These are phyloP conservation scores for Nyctanthes arbortristis DNA, from an alignment of 257 asterid species.

Conservation along the genomic window DNA sequence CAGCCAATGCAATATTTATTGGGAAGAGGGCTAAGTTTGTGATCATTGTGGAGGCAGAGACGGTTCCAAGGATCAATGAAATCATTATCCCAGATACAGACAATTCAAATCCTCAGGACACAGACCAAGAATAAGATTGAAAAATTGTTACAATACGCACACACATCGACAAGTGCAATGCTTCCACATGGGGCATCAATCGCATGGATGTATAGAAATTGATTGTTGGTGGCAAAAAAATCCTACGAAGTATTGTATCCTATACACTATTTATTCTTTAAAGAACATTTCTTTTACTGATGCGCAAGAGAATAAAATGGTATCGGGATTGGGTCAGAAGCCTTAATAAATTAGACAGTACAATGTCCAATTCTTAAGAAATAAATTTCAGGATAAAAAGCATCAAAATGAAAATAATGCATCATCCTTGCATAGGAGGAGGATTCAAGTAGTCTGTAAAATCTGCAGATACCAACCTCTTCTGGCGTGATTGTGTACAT, in stretches of 20 bases:
- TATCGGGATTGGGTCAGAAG: background rate
- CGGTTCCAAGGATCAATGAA: background rate
- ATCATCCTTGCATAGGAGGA: background rate
- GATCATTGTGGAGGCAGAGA: background rate
- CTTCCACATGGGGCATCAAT: background rate
- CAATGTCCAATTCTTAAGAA: background rate
- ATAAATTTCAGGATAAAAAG: background rate
- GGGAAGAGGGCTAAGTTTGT: background rate
- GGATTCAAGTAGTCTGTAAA: conserved; percentile 11
- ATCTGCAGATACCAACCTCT: conserved; percentile 63
- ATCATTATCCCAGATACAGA: background rate
- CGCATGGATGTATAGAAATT: background rate
- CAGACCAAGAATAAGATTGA: background rate
- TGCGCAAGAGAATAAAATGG: background rate
- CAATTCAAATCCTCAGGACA: background rate
- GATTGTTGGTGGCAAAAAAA: background rate
- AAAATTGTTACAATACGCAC: background rate
- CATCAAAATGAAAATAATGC: background rate
- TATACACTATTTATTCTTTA: background rate
- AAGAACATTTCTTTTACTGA: background rate
- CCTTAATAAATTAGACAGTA: background rate
- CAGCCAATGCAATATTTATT: background rate
- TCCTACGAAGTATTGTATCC: background rate
- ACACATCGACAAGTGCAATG: background rate
- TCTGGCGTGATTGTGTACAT: conserved; percentile 66